Evolutionary conservation across 768 basidiomycete genomes (phyloP), one percentile per base, ranked within the genome.

Genomic region (Termitomyces heimii): DNA sequence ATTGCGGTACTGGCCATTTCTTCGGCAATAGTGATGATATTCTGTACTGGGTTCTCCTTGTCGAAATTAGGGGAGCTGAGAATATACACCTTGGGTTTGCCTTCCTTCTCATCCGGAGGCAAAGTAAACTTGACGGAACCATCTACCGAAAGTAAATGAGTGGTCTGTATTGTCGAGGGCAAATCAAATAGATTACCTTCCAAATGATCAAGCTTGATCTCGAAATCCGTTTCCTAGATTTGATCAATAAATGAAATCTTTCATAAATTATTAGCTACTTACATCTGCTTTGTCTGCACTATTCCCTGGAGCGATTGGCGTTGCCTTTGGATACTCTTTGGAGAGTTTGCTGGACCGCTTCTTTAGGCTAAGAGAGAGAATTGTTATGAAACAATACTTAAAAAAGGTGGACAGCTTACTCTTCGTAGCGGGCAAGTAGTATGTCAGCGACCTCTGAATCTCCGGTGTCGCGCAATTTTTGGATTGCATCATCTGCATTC

Each of bases 111-210:
- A 1, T 53, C 22, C 10, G 40, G 28, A 40, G 53, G 53, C 13
- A 53, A n/a, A 22, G 53, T 53, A 32, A 53, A 42, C 42, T 16
- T 53, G 29, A 53, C 31, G n/a, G 53, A 53, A 24, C 53, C 53
- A 32, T 53, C 53, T 53, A 18, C 24, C 14, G 16, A 20, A n/a
- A 42, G 10, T 32, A 13, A 34, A 8, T 53, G 20, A 39, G 39
- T 20, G 14, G 2, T 1, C 20, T 31, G 20, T 20, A 29, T 24
- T 51, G 8, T 22, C 5, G 20, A 49, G 26, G 24, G 2, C 9
- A 26, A 28, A 16, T 34, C 12, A 1, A 32, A 14, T 8, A 37
- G 10, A 34, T 13, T 5, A 13, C 50, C 50, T 39, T 39, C 35
- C 18, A 37, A 26, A 51, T 51, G 50, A 10, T 51, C 50, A n/a